A percentile compares a stretch with the other conserved stretches of the same genome.
These are phyloP conservation scores for Creolimax fragrantissima DNA, from an alignment of 78 protist genomes.

Conservation along the genomic window DNA sequence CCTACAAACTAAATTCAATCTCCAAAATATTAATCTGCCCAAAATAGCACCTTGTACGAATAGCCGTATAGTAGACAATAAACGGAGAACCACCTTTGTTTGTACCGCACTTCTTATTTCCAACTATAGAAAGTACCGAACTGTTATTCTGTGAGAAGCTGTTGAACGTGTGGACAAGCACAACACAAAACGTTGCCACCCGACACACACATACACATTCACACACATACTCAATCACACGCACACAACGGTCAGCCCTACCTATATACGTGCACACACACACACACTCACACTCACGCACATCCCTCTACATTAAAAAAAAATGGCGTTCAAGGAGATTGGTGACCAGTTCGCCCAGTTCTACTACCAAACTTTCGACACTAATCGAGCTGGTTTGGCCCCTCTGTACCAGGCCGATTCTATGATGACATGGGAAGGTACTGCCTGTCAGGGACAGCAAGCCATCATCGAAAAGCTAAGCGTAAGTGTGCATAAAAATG, in stretches of 20 bases:
- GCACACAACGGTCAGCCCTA: background rate
- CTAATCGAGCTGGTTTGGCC: background rate
- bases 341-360: background rate
- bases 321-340: background rate
- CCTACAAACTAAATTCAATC: too few relatives aligned
- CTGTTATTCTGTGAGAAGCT: background rate
- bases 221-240: background rate
- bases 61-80: too few relatives aligned
- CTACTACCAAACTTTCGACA: conserved; percentile 12
- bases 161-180: background rate
- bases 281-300: background rate
- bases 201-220: too few relatives aligned
- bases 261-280: background rate
- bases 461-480: background rate
- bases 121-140: too few relatives aligned
- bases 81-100: too few relatives aligned
- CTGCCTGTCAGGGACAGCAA: background rate
- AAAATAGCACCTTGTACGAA: too few relatives aligned
- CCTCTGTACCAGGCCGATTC: conserved; percentile 24
- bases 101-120: too few relatives aligned
- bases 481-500: background rate
- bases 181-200: background rate
- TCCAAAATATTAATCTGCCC: too few relatives aligned
- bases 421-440: conserved; percentile 3
- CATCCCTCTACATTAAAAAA: background rate